Percentiles rank a stretch among this genome's conserved stretches.
phyloP scores from a whole-genome alignment of 2,329 filamentous ascomycete species.

The Aspergillus pseudoterreus region DNA sequence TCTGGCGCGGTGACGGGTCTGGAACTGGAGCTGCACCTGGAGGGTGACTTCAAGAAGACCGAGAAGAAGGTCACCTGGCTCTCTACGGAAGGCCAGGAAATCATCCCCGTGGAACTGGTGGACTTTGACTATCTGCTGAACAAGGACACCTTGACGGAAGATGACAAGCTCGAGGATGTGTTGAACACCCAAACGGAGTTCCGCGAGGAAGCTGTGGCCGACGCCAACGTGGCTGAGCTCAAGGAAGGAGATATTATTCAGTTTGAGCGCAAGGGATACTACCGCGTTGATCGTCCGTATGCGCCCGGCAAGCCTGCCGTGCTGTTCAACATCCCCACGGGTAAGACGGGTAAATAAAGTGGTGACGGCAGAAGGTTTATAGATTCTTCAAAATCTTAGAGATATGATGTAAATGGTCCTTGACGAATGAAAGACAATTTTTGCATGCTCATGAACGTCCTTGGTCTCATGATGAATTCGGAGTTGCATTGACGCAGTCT shows the following conservation, averaged over 20 bases:
- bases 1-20: slow-evolving; percentile 63
- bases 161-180: slow-evolving; percentile 80
- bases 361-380: not conserved
- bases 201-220: slow-evolving; percentile 70
- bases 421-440: not conserved
- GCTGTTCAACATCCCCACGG: slow-evolving; percentile 68
- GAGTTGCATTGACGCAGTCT: slow-evolving; percentile 2
- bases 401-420: not conserved
- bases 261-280: slow-evolving; percentile 91
- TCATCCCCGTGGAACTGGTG: slow-evolving; percentile 79
- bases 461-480: not conserved
- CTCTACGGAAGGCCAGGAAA: slow-evolving; percentile 64
- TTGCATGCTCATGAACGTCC: too few relatives aligned
- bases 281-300: slow-evolving; percentile 69
- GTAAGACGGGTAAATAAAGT: slow-evolving; percentile 45
- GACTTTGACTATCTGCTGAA: slow-evolving; percentile 95
- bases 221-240: slow-evolving; percentile 72
- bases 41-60: slow-evolving; percentile 90
- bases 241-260: slow-evolving; percentile 91
- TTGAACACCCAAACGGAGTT: slow-evolving; percentile 73
- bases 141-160: slow-evolving; percentile 89
- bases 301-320: slow-evolving; percentile 58
- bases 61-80: slow-evolving; percentile 98
- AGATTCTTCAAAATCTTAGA: not conserved
- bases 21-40: slow-evolving; percentile 81